Conservation (phyloP, 2,329 filamentous ascomycete genomes). For the Macrophomina pseudophaseolina region DNA sequence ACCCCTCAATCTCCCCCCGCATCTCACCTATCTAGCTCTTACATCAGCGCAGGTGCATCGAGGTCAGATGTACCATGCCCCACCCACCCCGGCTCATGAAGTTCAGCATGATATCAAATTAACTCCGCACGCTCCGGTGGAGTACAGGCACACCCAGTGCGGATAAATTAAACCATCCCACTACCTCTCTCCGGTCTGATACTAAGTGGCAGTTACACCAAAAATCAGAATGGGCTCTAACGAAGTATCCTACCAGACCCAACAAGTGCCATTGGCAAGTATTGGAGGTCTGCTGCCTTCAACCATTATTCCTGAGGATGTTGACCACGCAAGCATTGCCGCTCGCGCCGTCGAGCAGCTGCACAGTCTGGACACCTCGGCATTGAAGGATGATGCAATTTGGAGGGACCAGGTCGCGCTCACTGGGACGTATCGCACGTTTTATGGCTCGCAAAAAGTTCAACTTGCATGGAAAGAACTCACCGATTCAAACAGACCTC, state of each 20-base stretch:
- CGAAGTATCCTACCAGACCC: neutral
- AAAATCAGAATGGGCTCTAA: neutral
- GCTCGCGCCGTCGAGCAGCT: slow-evolving; percentile 28
- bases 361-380: slow-evolving; percentile 28
- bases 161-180: too few species aligned
- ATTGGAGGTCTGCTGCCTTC: slow-evolving; percentile 33
- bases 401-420: slow-evolving; percentile 65
- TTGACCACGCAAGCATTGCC: slow-evolving; percentile 29
- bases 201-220: neutral
- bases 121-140: too few species aligned
- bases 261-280: neutral
- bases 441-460: slow-evolving; percentile 54
- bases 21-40: neutral
- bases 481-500: slow-evolving; percentile 38
- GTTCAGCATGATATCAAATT: too few species aligned
- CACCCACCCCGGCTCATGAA: too few species aligned
- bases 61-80: too few species aligned
- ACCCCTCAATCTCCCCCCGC: slow-evolving; percentile 6
- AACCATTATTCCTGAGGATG: slow-evolving; percentile 27
- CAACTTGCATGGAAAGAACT: slow-evolving; percentile 42
- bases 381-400: slow-evolving; percentile 26
- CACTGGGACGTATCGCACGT: slow-evolving; percentile 61
- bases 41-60: neutral
- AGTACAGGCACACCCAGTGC: too few species aligned
- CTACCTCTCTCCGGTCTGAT: too few species aligned